These are phyloP conservation scores for Draba incana DNA, from an alignment of 345 rosid species.

Conservation along the genomic window DNA sequence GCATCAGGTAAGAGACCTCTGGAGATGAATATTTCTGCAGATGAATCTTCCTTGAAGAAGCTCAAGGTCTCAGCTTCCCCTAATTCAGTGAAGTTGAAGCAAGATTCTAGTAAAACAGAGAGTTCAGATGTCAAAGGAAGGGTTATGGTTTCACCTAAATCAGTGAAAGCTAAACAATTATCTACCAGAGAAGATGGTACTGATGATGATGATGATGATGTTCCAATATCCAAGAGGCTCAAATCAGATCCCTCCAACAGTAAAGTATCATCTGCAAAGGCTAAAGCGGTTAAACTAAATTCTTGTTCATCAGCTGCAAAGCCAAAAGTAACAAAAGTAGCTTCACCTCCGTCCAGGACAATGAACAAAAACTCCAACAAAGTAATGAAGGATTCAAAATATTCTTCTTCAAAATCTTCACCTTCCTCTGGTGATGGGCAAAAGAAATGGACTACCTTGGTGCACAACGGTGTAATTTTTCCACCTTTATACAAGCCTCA, in stretches of 20 bases:
- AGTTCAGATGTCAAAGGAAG: slow-evolving; percentile 29
- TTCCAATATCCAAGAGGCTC: slow-evolving; percentile 77
- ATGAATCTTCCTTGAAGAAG: slow-evolving; percentile 62
- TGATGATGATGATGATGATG: slow-evolving; percentile 74
- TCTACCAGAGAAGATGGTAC: slow-evolving; percentile 44
- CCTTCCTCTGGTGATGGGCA: slow-evolving; percentile 95
- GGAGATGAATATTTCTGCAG: slow-evolving; percentile 54
- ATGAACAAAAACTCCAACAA: slow-evolving; percentile 57
- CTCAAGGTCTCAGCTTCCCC: slow-evolving; percentile 60
- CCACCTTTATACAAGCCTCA: slow-evolving; percentile 91
- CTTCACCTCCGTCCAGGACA: slow-evolving; percentile 60
- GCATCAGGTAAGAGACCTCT: slow-evolving; percentile 71
- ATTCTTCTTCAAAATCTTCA: slow-evolving; percentile 64
- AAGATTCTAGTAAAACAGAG: slow-evolving; percentile 56
- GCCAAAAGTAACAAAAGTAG: slow-evolving; percentile 53
- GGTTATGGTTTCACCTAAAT: slow-evolving; percentile 30
- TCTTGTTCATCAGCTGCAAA: slow-evolving; percentile 53
- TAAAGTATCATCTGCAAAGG: slow-evolving; percentile 57
- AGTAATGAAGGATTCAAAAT: slow-evolving; percentile 54
- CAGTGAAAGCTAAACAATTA: slow-evolving; percentile 30
- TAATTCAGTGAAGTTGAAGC: slow-evolving; percentile 51
- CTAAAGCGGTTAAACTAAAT: slow-evolving; percentile 53
- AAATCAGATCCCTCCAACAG: slow-evolving; percentile 51
- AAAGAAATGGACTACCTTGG: slow-evolving; percentile 96
- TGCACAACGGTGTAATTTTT: slow-evolving; percentile 92